These are phyloP conservation scores for Rosa hybrid DNA, from an alignment of 331 rosid genomes.

Conservation along the genomic window DNA sequence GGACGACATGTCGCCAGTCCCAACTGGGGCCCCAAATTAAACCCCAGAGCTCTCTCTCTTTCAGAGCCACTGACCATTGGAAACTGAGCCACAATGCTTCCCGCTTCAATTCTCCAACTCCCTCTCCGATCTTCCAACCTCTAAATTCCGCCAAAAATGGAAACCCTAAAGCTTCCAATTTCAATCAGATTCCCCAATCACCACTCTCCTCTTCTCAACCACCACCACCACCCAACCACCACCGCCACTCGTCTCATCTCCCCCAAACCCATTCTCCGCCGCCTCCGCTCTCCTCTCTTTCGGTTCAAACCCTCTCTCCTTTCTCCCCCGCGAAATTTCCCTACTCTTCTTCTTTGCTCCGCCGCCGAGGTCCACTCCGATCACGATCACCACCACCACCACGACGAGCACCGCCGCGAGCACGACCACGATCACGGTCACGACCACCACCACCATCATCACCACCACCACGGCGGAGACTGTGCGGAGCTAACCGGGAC, in stretches of 20 bases:
- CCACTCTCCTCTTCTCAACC: constrained; percentile 32
- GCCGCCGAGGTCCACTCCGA: constrained; percentile 38
- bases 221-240: constrained; percentile 21
- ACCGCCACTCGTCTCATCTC: constrained; percentile 29
- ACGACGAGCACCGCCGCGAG: constrained; percentile 31
- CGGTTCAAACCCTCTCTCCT: constrained; percentile 37
- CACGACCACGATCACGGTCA: not conserved
- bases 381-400: not conserved
- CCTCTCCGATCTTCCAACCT: not conserved
- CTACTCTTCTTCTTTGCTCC: constrained; percentile 47
- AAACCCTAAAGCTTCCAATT: constrained; percentile 43
- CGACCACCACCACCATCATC: constrained; percentile 30
- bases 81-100: constrained; percentile 3
- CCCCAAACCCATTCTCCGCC: constrained; percentile 32
- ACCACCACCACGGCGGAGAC: constrained; percentile 37
- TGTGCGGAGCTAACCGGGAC: constrained; percentile 49
- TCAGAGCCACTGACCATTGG: not conserved
- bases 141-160: constrained; percentile 44
- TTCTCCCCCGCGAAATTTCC: constrained; percentile 19
- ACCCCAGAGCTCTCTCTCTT: not conserved
- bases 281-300: constrained; percentile 25
- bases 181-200: constrained; percentile 35
- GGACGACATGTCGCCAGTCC: constrained; percentile 34
- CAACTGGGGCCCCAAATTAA: not conserved
- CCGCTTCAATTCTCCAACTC: constrained; percentile 1